Percentiles rank a stretch among this genome's conserved stretches.
phyloP scores from a whole-genome alignment of 2,329 filamentous ascomycete species.

The Exserohilum rostratum region DNA sequence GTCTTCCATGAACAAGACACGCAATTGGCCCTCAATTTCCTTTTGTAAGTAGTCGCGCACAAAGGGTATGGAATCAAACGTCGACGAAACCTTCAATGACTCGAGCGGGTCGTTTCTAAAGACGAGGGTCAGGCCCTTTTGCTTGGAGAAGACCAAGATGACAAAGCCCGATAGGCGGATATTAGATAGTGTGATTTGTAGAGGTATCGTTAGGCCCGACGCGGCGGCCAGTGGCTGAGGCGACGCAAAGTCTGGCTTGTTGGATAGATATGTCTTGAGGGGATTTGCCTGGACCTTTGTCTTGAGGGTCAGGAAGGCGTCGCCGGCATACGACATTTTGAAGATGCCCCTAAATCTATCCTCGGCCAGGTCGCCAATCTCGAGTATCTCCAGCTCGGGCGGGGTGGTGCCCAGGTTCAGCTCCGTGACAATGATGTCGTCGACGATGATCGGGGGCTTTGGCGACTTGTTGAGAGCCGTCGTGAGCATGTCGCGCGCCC shows the following conservation, averaged over 20 bases:
- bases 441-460: slow-evolving; percentile 98
- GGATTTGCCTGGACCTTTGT: slow-evolving; percentile 98
- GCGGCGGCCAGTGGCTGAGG: slow-evolving; percentile 90
- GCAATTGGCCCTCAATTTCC: slow-evolving; percentile 91
- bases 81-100: slow-evolving; percentile 97
- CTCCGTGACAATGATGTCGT: slow-evolving; percentile 98
- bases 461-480: slow-evolving; percentile 96
- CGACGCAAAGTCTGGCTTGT: slow-evolving; percentile 89
- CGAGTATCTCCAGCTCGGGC: slow-evolving; percentile 92
- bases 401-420: slow-evolving; percentile 94
- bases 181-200: slow-evolving; percentile 94
- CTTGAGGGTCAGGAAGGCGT: slow-evolving; percentile 92
- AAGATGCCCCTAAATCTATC: slow-evolving; percentile 98
- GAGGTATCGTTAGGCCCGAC: slow-evolving; percentile 91
- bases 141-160: slow-evolving; percentile 94
- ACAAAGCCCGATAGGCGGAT: slow-evolving; percentile 97
- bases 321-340: slow-evolving; percentile 97
- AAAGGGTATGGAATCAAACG: slow-evolving; percentile 98
- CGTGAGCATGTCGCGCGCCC: slow-evolving; percentile 91
- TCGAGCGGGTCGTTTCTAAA: slow-evolving; percentile 98
- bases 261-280: slow-evolving; percentile 91
- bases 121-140: slow-evolving; percentile 94
- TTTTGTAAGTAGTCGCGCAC: slow-evolving; percentile 96
- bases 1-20: slow-evolving; percentile 97
- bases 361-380: slow-evolving; percentile 96